Evolutionary conservation across 345 rosid species (phyloP).

Genomic region (Kandelia obovata): DNA sequence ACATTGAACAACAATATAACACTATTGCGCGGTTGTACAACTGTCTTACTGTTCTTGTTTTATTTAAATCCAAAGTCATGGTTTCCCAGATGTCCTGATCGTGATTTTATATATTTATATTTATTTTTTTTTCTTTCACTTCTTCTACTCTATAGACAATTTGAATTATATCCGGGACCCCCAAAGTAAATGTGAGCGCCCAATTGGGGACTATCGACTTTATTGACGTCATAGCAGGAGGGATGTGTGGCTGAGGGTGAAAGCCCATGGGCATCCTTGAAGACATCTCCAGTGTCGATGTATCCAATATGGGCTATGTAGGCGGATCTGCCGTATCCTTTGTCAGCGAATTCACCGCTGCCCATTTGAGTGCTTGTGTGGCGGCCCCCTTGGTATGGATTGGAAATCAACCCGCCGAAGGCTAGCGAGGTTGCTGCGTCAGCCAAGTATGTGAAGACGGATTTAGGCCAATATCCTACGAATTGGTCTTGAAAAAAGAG

Average conservation of each 20-base stretch:
- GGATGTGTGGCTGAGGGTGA: not conserved
- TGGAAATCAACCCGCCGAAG: constrained; percentile 13
- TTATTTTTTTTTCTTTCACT: too few species aligned
- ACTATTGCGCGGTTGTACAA: too few species aligned
- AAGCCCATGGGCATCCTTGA: not conserved
- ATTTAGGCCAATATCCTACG: constrained; percentile 16
- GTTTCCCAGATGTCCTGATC: too few species aligned
- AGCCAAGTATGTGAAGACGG: constrained; percentile 1
- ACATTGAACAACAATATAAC: too few species aligned
- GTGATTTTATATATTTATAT: too few species aligned
- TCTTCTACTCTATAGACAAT: not conserved
- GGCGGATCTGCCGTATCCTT: not conserved
- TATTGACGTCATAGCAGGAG: not conserved
- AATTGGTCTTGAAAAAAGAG: not conserved
- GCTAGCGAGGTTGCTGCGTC: not conserved
- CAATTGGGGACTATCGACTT: not conserved
- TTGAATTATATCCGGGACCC: not conserved
- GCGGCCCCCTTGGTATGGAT: not conserved
- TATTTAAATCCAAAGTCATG: too few species aligned
- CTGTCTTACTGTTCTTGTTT: too few species aligned
- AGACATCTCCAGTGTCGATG: not conserved
- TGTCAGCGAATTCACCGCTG: too few species aligned
- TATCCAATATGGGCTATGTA: not conserved
- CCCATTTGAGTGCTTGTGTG: too few species aligned
- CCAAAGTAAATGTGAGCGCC: too few species aligned